These are phyloP conservation scores for Sherardia arvensis DNA, from an alignment of 257 asterid genomes.

Conservation along the genomic window DNA sequence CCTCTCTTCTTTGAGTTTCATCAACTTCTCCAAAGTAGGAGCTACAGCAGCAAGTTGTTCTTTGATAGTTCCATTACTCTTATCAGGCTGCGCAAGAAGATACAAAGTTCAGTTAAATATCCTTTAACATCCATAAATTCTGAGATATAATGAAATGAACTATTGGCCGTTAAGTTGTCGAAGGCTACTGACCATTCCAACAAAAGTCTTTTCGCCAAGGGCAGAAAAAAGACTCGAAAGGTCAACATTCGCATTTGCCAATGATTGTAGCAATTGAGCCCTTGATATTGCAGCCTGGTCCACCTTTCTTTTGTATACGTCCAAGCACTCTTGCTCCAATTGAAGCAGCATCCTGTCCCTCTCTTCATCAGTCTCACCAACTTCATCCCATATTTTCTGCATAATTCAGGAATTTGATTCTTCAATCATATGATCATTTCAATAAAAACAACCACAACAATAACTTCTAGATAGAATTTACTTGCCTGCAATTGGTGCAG, in stretches of 20 bases:
- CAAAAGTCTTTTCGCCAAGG: slow-evolving; percentile 72
- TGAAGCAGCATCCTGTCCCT: slow-evolving; percentile 85
- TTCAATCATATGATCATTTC: neutral
- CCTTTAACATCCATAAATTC: neutral
- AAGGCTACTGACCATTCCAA: slow-evolving; percentile 54
- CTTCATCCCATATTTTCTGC: slow-evolving; percentile 97
- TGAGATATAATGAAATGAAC: neutral
- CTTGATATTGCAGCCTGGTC: slow-evolving; percentile 84
- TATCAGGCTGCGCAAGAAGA: slow-evolving; percentile 58
- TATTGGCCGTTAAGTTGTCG: neutral
- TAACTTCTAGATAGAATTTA: neutral
- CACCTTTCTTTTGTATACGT: slow-evolving; percentile 85
- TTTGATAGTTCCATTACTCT: slow-evolving; percentile 88
- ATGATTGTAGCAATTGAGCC: slow-evolving; percentile 68
- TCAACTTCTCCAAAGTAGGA: slow-evolving; percentile 73
- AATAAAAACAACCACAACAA: neutral
- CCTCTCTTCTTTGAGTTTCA: slow-evolving; percentile 83
- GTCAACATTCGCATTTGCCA: slow-evolving; percentile 88
- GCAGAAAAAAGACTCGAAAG: slow-evolving; percentile 78
- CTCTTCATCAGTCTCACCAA: slow-evolving; percentile 82
- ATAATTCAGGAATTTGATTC: neutral
- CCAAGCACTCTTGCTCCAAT: slow-evolving; percentile 87
- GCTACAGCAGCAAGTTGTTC: slow-evolving; percentile 92
- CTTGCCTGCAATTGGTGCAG: slow-evolving; percentile 79
- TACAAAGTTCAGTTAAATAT: neutral